Base-by-base conservation (phyloP, 2,329 filamentous ascomycete genomes). In the Colletotrichum sp. region DNA sequence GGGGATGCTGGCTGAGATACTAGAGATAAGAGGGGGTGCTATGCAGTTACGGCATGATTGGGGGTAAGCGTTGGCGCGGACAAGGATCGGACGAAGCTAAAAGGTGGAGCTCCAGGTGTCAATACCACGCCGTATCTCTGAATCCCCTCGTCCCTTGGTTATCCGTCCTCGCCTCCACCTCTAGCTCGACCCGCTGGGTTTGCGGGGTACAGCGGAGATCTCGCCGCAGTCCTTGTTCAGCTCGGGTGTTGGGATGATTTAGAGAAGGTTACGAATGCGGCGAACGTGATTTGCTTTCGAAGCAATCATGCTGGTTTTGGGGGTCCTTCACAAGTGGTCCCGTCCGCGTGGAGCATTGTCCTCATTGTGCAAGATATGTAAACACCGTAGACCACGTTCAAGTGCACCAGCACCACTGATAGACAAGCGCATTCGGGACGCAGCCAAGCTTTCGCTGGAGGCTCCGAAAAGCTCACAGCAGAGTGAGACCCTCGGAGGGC, bases 81-180 rank as follows among this genome's bases (percentile, higher is more conserved):
- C 70, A 67, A 67, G 70, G 64, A 68, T 72, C 34, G 36, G 64
- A 61, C 52, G 52, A 67, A 72, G 70, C 70, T 72, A 72, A 67
- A 72, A 60, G 70, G 70, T 72, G 70, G 70, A 72, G 70, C 70
- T 72, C 70, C 70, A 68, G 32, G 52, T 68, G 63, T 67, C 63
- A 68, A 52, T 63, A 67, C 48, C 26, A 61, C 34, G 63, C 70
- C 63, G 63, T 72, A 72, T 67, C 70, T 72, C 70, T 68, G 70
- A 72, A 68, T 68, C 63, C 52, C 70, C 24, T 43, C 67, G 60
- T 68, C 63, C 26, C 63, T 24, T 43, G 52, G 26, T 48, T 36
- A 67, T 61, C 24, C 70, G 65, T 30, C 43, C 48, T 68, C 70
- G 64, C 63, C 70, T 72, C 70, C 70, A 72, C 70, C 70, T 52